Conservation (phyloP, 2,329 filamentous ascomycete genomes). For the Ceratocystis papillata region DNA sequence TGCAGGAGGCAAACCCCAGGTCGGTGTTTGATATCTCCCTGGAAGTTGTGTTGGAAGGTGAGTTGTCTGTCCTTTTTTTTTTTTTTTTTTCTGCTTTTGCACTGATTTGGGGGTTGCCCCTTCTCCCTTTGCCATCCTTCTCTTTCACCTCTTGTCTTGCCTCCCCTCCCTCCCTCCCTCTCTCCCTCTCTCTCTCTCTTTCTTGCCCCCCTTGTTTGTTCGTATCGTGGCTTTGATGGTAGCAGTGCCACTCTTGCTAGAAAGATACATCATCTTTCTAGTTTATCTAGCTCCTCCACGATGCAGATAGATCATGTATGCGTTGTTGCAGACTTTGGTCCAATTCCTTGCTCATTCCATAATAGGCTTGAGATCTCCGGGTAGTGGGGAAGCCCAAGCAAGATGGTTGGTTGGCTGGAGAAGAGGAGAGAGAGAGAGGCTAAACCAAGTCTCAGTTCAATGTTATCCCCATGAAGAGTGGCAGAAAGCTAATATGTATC, state of each 20-base stretch:
- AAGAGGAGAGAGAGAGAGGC: not conserved
- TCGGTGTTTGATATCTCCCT: conserved; percentile 25
- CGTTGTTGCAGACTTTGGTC: not conserved
- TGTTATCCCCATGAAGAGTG: not conserved
- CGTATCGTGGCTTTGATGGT: not conserved
- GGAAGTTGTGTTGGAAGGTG: conserved; percentile 25
- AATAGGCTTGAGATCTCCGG: conserved; percentile 7
- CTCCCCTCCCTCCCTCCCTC: not conserved
- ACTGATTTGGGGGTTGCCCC: not conserved
- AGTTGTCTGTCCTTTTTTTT: conserved; percentile 15
- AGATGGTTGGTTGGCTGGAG: not conserved
- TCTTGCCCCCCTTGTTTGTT: not conserved
- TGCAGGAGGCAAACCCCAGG: conserved; percentile 19
- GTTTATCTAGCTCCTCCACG: not conserved
- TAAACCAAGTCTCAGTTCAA: conserved; percentile 3
- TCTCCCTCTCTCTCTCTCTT: too few relatives aligned
- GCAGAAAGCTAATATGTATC: not conserved
- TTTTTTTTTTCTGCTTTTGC: not conserved
- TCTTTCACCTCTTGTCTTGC: not conserved
- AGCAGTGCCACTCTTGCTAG: not conserved
- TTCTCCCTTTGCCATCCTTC: too few relatives aligned
- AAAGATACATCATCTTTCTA: not conserved
- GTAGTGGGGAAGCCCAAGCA: not conserved
- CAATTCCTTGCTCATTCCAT: not conserved
- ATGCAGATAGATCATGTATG: not conserved